Conservation (phyloP, 2,329 filamentous ascomycete genomes). For the Zasmidium citrigriseum region DNA sequence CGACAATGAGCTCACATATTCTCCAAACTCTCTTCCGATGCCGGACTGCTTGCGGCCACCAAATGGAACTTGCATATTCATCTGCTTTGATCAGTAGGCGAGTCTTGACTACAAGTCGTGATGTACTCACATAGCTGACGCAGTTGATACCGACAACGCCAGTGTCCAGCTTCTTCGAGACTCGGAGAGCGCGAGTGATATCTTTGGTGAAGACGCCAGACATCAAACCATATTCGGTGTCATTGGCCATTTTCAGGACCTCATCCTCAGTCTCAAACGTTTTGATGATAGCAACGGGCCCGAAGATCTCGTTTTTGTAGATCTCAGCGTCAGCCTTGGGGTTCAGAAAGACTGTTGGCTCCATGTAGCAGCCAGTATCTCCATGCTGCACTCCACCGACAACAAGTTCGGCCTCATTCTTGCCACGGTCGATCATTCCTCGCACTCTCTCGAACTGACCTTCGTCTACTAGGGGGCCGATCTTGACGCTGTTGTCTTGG, state of each 20-base stretch:
- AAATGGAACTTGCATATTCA: conserved; percentile 39
- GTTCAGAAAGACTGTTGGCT: conserved; percentile 49
- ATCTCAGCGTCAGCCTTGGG: conserved; percentile 39
- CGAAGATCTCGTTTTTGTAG: conserved; percentile 39
- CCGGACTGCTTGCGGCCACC: conserved; percentile 65
- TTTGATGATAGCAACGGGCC: conserved; percentile 41
- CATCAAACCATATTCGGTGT: conserved; percentile 41
- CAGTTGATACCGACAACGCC: conserved; percentile 44
- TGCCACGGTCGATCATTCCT: conserved; percentile 10
- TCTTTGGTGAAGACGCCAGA: conserved; percentile 40
- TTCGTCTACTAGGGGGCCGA: conserved; percentile 60
- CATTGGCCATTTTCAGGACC: conserved; percentile 39
- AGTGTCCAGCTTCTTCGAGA: conserved; percentile 42
- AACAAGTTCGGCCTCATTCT: conserved; percentile 19
- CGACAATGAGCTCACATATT: conserved; percentile 45
- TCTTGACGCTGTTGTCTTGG: conserved; percentile 41
- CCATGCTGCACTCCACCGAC: conserved; percentile 18
- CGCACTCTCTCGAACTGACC: conserved; percentile 57
- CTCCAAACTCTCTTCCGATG: conserved; percentile 62
- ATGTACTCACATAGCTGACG: conserved; percentile 10
- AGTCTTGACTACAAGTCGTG: background rate
- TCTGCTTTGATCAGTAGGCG: background rate
- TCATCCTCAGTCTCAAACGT: conserved; percentile 40
- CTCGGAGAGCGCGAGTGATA: conserved; percentile 39
- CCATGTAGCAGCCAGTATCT: conserved; percentile 42